Evolutionary conservation across 2,329 filamentous ascomycete species (phyloP).

Genomic region (Rhytidhysteron rufulum): DNA sequence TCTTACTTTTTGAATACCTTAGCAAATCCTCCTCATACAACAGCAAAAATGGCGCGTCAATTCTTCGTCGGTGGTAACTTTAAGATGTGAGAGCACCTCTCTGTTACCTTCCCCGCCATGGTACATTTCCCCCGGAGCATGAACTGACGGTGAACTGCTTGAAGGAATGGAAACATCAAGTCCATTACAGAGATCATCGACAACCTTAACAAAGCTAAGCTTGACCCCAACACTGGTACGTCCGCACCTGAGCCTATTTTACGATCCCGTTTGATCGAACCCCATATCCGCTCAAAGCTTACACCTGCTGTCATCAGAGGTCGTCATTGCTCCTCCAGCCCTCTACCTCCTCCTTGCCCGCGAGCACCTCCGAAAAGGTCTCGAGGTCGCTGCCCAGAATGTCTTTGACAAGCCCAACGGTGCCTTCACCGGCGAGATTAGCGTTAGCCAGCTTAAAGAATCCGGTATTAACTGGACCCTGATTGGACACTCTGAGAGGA

Average conservation of each 20-base stretch:
- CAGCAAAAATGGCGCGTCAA: constrained; percentile 79
- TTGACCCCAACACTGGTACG: constrained; percentile 72
- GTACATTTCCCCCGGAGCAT: too few species aligned
- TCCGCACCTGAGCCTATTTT: too few species aligned
- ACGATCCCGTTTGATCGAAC: too few species aligned
- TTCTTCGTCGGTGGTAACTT: constrained; percentile 99
- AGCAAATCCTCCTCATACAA: constrained; percentile 7
- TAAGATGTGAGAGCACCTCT: constrained; percentile 72
- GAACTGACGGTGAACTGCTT: constrained; percentile 18
- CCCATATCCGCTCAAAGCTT: too few species aligned
- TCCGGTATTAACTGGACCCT: constrained; percentile 84
- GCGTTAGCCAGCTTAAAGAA: constrained; percentile 85
- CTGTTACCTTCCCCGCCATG: constrained; percentile 15
- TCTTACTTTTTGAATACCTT: constrained; percentile 1
- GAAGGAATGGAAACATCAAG: constrained; percentile 87
- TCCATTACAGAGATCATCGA: constrained; percentile 87
- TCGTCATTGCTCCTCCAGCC: constrained; percentile 86
- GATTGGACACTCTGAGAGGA: constrained; percentile 91
- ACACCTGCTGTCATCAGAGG: constrained; percentile 57
- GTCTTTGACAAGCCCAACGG: constrained; percentile 96
- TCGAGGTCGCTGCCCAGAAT: constrained; percentile 93
- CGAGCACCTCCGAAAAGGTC: constrained; percentile 67
- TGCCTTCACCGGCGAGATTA: constrained; percentile 96
- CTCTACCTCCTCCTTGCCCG: constrained; percentile 88
- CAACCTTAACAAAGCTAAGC: constrained; percentile 79